A percentile compares a stretch with the other conserved stretches of the same genome.
Evolutionary conservation across 2,329 filamentous ascomycete genomes (phyloP).

Genomic region (Ceratocystis diversiconidia): DNA sequence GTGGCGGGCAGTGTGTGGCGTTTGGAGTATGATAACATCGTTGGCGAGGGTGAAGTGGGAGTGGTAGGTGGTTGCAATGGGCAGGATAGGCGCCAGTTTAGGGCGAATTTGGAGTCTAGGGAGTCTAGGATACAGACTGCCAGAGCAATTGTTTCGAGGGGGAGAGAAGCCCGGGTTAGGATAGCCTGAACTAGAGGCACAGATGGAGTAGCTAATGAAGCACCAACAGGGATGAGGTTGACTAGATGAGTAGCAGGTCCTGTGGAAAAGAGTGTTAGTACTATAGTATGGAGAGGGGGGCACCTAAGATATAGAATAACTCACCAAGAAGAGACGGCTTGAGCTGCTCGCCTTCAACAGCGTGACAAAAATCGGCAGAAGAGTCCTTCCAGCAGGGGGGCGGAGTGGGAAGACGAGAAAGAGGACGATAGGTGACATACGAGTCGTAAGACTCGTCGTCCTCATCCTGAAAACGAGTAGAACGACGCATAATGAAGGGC

Average conservation of each 20-base stretch:
- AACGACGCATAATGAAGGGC: constrained; percentile 18
- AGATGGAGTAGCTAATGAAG: constrained; percentile 45
- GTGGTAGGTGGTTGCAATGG: constrained; percentile 29
- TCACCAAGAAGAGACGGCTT: constrained; percentile 29
- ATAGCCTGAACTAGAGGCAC: constrained; percentile 46
- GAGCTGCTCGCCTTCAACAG: constrained; percentile 32
- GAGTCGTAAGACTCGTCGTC: constrained; percentile 24
- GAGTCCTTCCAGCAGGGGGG: constrained; percentile 40
- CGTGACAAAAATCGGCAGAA: constrained; percentile 24
- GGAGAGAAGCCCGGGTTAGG: constrained; percentile 41
- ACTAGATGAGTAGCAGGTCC: constrained; percentile 52
- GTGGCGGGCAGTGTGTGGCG: constrained; percentile 36
- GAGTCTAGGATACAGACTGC: constrained; percentile 54
- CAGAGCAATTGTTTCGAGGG: constrained; percentile 47
- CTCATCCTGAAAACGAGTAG: constrained; percentile 18
- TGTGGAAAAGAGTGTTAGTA: constrained; percentile 23
- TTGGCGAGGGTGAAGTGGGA: background rate
- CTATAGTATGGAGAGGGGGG: background rate
- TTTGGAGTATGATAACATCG: constrained; percentile 25
- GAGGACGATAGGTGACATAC: constrained; percentile 51
- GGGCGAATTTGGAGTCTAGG: constrained; percentile 46
- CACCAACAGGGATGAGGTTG: constrained; percentile 49
- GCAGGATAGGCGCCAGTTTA: constrained; percentile 46
- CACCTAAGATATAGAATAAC: constrained; percentile 16
- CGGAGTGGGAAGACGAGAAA: constrained; percentile 54